Conservation (phyloP, 768 basidiomycete genomes). For the Mycena metata region DNA sequence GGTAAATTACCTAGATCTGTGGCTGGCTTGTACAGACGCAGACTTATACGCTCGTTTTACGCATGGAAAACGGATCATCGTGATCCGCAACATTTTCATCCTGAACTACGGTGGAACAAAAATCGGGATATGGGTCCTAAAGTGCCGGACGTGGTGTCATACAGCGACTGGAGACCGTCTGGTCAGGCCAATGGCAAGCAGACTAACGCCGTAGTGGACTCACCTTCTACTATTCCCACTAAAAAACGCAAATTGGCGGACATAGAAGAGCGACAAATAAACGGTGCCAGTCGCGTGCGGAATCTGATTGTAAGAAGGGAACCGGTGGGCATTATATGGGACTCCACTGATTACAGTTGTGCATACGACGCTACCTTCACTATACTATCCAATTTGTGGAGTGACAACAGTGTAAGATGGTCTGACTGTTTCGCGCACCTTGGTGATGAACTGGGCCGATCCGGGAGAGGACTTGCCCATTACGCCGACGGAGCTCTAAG, state of each 20-base stretch:
- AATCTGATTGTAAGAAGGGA: too few relatives aligned
- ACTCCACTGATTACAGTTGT: too few relatives aligned
- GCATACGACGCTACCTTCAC: too few relatives aligned
- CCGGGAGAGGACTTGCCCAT: too few relatives aligned
- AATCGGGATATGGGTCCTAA: not conserved
- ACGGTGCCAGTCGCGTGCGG: too few relatives aligned
- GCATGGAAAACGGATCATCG: not conserved
- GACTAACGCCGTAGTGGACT: not conserved
- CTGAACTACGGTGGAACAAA: not conserved
- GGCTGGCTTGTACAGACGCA: not conserved
- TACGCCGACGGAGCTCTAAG: too few relatives aligned
- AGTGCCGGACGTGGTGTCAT: not conserved
- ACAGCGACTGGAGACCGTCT: not conserved
- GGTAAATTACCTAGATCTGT: not conserved
- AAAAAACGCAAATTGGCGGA: not conserved
- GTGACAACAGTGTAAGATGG: too few relatives aligned
- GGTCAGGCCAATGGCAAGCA: not conserved
- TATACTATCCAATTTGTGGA: too few relatives aligned
- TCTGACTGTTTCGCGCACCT: too few relatives aligned
- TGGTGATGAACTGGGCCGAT: too few relatives aligned
- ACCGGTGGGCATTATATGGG: too few relatives aligned
- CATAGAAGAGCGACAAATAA: too few relatives aligned
- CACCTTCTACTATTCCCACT: not conserved
- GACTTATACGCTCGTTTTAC: not conserved
- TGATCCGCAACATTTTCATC: not conserved